Evolutionary conservation across 768 basidiomycete species (phyloP), one percentile per base, ranked within the genome.

Genomic region (Xanthoconium purpureum): DNA sequence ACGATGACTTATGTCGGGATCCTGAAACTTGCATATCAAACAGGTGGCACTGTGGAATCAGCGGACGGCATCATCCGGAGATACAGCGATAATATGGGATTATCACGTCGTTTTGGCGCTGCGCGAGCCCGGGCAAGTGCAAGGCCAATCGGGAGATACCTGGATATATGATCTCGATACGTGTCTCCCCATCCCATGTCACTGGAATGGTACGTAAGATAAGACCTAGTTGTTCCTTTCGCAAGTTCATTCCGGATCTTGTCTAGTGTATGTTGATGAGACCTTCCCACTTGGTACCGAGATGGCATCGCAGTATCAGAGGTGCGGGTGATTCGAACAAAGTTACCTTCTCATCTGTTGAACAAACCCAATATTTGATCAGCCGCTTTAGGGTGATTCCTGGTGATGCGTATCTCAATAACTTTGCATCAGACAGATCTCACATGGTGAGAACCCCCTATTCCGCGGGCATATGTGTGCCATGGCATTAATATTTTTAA

Each of bases 161-260:
- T 88, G 84, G 86, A 78, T 87, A 33, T 90, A 89, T 71, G 88
- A 90, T 71, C 79, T 84, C 50, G 88, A 90, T 68, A 83, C 80
- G 20, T 60, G 63, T 39, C 73, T 85, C 43, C 68, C 74, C 11
- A 58, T 77, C 54, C 87, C 87, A 40, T 84, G 80, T 65, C 64
- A 66, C 46, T 75, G 77, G 75, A 65, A 76, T 72, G 79, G 85
- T 80, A 65, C 56, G 75, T 61, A 55, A 55, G 24, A 49, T 47
- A 45, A 32, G 36, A 15, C 30, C 32, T 14, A 18, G 44, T 39
- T 45, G 33, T 48, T 47, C 40, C 32, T 52, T 59, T 56, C 52
- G 35, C 47, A 45, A 43, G 42, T 52, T 61, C 59, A 60, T 58
- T 55, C 54, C 62, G 63, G 58, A 63, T 53, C 55, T 52, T 63